phyloP scores from a whole-genome alignment of 83 land plant species.

The Thuja plicata region DNA sequence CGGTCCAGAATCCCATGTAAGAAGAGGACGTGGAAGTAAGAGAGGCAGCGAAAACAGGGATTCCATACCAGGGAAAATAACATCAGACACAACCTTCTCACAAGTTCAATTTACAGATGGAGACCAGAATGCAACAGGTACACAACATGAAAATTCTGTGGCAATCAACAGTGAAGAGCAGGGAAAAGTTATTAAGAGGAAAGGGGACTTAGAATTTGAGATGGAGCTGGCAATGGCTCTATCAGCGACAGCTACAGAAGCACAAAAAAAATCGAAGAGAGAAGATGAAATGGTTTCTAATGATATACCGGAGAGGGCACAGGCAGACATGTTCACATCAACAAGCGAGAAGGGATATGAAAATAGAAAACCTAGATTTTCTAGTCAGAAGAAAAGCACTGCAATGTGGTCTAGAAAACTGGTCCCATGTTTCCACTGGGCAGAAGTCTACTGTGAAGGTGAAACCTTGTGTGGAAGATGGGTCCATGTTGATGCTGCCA shows the following conservation, averaged over 20 bases:
- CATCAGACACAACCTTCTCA: neutral
- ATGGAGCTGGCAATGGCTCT: conserved; percentile 88
- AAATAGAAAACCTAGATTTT: conserved; percentile 23
- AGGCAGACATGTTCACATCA: neutral
- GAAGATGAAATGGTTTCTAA: neutral
- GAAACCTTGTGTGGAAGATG: conserved; percentile 77
- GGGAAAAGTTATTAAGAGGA: conserved; percentile 42
- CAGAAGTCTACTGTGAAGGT: conserved; percentile 89
- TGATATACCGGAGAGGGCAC: neutral
- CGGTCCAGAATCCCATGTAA: neutral
- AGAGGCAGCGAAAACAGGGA: neutral
- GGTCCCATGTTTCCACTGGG: conserved; percentile 86
- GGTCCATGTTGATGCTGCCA: conserved; percentile 94
- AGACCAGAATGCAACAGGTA: neutral
- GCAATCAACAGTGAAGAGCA: neutral
- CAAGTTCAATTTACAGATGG: neutral
- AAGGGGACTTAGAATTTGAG: conserved; percentile 91
- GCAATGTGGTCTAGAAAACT: conserved; percentile 80
- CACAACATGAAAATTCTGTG: neutral
- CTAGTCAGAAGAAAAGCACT: conserved; percentile 22
- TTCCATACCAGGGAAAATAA: neutral
- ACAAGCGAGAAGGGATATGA: conserved; percentile 31
- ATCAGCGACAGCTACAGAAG: conserved; percentile 69
- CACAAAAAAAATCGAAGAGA: neutral
- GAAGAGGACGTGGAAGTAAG: neutral